Conservation (phyloP, 2,329 filamentous ascomycete genomes). For the Exophiala sp. region DNA sequence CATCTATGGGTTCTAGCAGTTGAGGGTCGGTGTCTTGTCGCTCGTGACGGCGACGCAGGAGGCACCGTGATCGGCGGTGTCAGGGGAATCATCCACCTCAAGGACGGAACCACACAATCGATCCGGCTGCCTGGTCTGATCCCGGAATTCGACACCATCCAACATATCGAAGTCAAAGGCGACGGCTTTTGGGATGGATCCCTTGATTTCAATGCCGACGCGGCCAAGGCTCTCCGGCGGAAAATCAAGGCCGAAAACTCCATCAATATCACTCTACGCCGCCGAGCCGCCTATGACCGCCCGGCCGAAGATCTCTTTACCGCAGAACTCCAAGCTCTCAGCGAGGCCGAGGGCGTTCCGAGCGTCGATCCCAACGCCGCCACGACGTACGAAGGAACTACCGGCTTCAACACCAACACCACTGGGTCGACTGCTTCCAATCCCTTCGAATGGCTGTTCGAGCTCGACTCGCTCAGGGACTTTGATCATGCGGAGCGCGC, state of each 20-base stretch:
- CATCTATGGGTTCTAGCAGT: constrained; percentile 95
- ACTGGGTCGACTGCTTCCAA: constrained; percentile 30
- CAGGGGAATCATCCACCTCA: constrained; percentile 53
- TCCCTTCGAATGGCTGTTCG: constrained; percentile 70
- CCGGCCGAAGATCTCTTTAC: constrained; percentile 53
- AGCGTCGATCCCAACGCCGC: constrained; percentile 30
- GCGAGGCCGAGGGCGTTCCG: constrained; percentile 49
- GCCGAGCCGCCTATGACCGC: constrained; percentile 61
- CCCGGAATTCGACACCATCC: constrained; percentile 39
- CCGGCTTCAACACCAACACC: constrained; percentile 19
- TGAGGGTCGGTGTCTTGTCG: constrained; percentile 80
- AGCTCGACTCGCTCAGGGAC: constrained; percentile 49
- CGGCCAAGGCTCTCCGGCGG: constrained; percentile 1
- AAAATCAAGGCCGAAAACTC: constrained; percentile 32
- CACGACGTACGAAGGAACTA: constrained; percentile 24
- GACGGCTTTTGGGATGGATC: constrained; percentile 74
- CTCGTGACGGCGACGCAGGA: constrained; percentile 78
- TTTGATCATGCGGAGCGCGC: constrained; percentile 62
- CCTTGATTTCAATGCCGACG: constrained; percentile 63
- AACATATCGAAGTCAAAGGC: constrained; percentile 36
- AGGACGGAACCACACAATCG: constrained; percentile 33
- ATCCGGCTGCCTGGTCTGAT: constrained; percentile 54
- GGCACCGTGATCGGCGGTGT: constrained; percentile 71
- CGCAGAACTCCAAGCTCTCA: constrained; percentile 68
- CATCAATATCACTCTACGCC: constrained; percentile 67